Percentiles rank a stretch among this genome's conserved stretches.
phyloP scores from a whole-genome alignment of 2,329 filamentous ascomycete genomes.

The Pestalotiopsis sp. region DNA sequence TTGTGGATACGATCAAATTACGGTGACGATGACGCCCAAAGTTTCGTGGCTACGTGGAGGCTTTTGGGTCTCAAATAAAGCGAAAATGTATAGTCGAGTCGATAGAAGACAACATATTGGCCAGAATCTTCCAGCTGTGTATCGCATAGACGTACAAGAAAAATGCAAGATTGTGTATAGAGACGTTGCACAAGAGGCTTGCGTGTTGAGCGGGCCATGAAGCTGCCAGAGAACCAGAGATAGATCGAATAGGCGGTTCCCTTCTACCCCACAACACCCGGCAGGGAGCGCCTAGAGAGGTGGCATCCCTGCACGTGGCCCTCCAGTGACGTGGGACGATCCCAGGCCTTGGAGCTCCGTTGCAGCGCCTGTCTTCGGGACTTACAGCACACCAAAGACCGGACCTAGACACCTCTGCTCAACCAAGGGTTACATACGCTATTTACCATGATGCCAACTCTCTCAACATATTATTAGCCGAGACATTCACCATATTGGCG shows the following conservation, averaged over 20 bases:
- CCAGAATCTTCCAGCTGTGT: no score
- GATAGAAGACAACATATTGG: neutral
- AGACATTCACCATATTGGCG: neutral
- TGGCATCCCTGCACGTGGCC: neutral
- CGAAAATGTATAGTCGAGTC: neutral
- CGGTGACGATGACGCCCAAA: no score
- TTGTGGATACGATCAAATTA: neutral
- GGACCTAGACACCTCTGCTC: neutral
- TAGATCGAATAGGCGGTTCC: neutral
- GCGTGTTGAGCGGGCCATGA: neutral
- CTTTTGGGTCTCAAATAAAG: no score
- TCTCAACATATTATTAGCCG: constrained; percentile 2
- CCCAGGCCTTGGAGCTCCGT: neutral
- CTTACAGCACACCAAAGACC: neutral
- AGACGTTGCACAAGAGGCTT: neutral
- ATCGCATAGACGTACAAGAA: neutral
- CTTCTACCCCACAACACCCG: neutral
- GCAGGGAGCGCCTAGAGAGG: neutral
- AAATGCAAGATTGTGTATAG: neutral
- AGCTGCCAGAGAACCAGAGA: neutral
- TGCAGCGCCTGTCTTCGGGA: neutral
- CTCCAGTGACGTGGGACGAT: neutral
- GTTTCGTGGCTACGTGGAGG: no score
- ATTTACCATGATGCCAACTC: neutral
- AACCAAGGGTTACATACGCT: neutral